Conservation (phyloP, 257 asterid genomes). For the Jacaranda mimosifolia region DNA sequence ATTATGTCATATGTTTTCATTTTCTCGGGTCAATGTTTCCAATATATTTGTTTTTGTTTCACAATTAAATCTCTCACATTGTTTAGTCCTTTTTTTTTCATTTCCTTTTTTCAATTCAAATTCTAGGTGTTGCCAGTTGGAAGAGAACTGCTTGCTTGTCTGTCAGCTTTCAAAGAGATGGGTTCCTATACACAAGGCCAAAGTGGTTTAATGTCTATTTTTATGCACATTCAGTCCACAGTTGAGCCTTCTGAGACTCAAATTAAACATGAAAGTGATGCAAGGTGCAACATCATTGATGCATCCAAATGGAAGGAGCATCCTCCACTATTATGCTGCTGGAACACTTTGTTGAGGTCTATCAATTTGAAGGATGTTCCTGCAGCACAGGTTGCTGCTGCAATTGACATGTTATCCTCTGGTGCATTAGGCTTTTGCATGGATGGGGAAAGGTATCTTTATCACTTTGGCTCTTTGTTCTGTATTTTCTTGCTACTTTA, state of each 20-base stretch:
- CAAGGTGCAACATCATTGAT: constrained; percentile 40
- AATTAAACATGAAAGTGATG: constrained; percentile 47
- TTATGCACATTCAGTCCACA: constrained; percentile 42
- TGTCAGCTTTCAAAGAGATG: constrained; percentile 74
- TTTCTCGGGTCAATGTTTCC: constrained; percentile 13
- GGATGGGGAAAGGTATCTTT: constrained; percentile 67
- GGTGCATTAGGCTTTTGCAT: constrained; percentile 80
- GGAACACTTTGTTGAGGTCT: constrained; percentile 60
- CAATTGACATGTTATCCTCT: constrained; percentile 62
- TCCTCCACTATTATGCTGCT: constrained; percentile 86
- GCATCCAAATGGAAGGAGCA: constrained; percentile 70
- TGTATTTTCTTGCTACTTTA: constrained; percentile 18
- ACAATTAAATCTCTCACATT: constrained; percentile 9
- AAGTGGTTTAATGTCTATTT: constrained; percentile 67
- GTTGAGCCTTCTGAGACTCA: constrained; percentile 58
- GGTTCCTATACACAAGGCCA: constrained; percentile 66
- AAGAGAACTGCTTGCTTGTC: constrained; percentile 71
- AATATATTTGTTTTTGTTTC: constrained; percentile 28
- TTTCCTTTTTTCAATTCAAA: constrained; percentile 22
- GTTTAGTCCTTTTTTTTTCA: constrained; percentile 1
- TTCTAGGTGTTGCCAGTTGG: constrained; percentile 83
- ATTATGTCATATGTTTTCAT: not conserved
- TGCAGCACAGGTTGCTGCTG: constrained; percentile 57
- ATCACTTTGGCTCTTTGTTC: constrained; percentile 25
- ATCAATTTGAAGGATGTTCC: constrained; percentile 65